phyloP scores from a whole-genome alignment of 371 early-diverging fungal species.

The Chytridium lagenaria region DNA sequence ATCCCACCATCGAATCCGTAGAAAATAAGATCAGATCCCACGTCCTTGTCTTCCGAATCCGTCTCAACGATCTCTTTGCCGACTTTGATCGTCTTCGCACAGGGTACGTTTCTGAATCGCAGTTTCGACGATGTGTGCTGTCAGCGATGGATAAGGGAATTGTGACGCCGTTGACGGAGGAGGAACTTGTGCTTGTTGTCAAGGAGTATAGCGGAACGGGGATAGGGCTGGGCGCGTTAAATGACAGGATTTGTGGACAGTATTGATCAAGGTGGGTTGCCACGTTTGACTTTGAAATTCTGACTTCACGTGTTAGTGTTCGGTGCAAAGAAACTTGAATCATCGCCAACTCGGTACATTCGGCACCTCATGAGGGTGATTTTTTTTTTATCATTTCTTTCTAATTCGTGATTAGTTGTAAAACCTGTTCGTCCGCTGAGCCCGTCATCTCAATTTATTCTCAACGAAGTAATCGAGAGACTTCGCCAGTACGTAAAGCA shows the following conservation, averaged over 20 bases:
- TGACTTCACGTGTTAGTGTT: conserved; percentile 48
- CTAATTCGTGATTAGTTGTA: conserved; percentile 34
- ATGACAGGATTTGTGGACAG: conserved; percentile 53
- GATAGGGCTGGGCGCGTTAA: conserved; percentile 39
- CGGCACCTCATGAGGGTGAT: conserved; percentile 41
- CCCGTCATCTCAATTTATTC: conserved; percentile 39
- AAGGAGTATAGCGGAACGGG: conserved; percentile 37
- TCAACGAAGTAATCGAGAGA: conserved; percentile 47
- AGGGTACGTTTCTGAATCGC: conserved; percentile 51
- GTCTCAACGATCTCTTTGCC: conserved; percentile 54
- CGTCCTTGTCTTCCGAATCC: conserved; percentile 52
- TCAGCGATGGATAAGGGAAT: conserved; percentile 51
- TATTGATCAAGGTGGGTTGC: conserved; percentile 60
- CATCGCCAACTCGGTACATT: conserved; percentile 46
- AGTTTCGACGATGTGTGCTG: conserved; percentile 54
- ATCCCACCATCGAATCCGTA: conserved; percentile 32
- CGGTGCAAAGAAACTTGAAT: conserved; percentile 54
- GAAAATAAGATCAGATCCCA: conserved; percentile 52
- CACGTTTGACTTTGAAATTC: no score
- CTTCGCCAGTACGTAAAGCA: conserved; percentile 54
- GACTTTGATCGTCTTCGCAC: conserved; percentile 60
- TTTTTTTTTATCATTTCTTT: neutral
- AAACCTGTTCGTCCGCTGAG: conserved; percentile 46
- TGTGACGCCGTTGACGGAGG: conserved; percentile 45
- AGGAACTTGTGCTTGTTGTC: conserved; percentile 47